Percentiles rank a stretch among this genome's conserved stretches.
These are phyloP conservation scores for Gigaspora rosea DNA, from an alignment of 192 early-diverging fungal genomes.

Conservation along the genomic window DNA sequence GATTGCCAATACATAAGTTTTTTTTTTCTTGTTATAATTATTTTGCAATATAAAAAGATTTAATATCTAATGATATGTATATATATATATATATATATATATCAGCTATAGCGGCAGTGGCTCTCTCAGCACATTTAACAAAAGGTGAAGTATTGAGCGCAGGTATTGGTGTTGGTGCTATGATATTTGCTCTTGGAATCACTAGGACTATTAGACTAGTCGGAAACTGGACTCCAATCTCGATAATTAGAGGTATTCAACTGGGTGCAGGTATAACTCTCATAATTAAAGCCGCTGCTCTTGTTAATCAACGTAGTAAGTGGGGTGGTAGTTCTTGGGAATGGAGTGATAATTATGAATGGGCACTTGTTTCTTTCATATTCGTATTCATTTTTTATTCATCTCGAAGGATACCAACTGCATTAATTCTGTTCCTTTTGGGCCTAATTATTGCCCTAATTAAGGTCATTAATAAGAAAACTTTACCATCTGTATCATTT, in stretches of 20 bases:
- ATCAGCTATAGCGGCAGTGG: conserved; percentile 78
- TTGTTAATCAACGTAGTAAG: conserved; percentile 54
- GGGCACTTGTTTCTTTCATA: conserved; percentile 68
- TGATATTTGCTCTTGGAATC: conserved; percentile 66
- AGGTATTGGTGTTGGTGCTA: conserved; percentile 65
- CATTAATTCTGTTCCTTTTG: conserved; percentile 71
- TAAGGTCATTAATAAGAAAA: conserved; percentile 38
- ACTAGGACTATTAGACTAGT: conserved; percentile 72
- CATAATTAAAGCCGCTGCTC: conserved; percentile 65
- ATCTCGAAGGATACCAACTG: conserved; percentile 62
- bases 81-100: conserved; percentile 1
- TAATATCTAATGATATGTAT: background rate
- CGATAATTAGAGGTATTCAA: conserved; percentile 77
- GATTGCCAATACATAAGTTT: too few species aligned
- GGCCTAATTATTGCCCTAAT: conserved; percentile 72
- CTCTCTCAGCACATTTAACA: conserved; percentile 69
- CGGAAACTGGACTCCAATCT: conserved; percentile 66
- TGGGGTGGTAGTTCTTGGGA: conserved; percentile 58
- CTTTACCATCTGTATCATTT: conserved; percentile 41
- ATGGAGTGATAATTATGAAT: conserved; percentile 75
- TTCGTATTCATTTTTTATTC: conserved; percentile 71
- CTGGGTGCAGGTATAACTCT: conserved; percentile 75
- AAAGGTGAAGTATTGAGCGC: conserved; percentile 71
- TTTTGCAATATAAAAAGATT: background rate
- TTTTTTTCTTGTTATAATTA: conserved; percentile 11